A percentile compares a stretch with the other conserved stretches of the same genome.
These are phyloP conservation scores for Ettlia oleoabundans DNA, from an alignment of 139 green algal genomes.

Conservation along the genomic window DNA sequence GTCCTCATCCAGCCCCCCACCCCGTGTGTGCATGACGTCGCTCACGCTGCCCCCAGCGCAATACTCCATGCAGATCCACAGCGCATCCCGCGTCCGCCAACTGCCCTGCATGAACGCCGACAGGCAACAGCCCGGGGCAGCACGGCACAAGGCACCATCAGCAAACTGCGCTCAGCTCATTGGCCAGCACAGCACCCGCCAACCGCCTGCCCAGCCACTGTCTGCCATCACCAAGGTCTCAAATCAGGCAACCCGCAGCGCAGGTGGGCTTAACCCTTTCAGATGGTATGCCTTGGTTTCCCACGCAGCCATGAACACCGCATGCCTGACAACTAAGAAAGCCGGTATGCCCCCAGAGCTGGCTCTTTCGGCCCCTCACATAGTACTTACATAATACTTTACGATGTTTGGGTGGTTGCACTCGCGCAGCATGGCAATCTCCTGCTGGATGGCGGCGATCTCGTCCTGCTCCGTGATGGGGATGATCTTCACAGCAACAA, in stretches of 20 bases:
- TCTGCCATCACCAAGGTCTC: too few relatives aligned
- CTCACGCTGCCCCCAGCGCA: slow-evolving; percentile 91
- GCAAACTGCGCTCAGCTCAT: too few relatives aligned
- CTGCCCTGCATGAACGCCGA: too few relatives aligned
- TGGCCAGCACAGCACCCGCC: too few relatives aligned
- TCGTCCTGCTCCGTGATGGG: slow-evolving; percentile 67
- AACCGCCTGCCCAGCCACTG: too few relatives aligned
- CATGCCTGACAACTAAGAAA: too few relatives aligned
- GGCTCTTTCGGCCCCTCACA: not conserved
- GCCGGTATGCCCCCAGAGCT: slow-evolving; percentile 45
- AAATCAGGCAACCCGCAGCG: too few relatives aligned
- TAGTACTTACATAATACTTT: slow-evolving; percentile 49
- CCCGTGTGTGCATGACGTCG: slow-evolving; percentile 82
- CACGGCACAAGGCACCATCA: too few relatives aligned
- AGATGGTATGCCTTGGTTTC: too few relatives aligned
- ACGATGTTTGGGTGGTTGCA: slow-evolving; percentile 98
- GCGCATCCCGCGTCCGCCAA: slow-evolving; percentile 60
- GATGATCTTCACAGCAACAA: slow-evolving; percentile 92
- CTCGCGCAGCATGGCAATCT: slow-evolving; percentile 84
- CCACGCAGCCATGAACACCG: too few relatives aligned
- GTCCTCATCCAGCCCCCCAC: slow-evolving; percentile 70
- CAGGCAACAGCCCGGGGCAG: too few relatives aligned
- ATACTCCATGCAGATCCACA: slow-evolving; percentile 99
- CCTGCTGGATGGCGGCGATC: slow-evolving; percentile 66
- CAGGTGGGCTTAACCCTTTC: too few relatives aligned